Conservation (phyloP, 805 yeast genomes). For the Kluyveromyces starmeri region DNA sequence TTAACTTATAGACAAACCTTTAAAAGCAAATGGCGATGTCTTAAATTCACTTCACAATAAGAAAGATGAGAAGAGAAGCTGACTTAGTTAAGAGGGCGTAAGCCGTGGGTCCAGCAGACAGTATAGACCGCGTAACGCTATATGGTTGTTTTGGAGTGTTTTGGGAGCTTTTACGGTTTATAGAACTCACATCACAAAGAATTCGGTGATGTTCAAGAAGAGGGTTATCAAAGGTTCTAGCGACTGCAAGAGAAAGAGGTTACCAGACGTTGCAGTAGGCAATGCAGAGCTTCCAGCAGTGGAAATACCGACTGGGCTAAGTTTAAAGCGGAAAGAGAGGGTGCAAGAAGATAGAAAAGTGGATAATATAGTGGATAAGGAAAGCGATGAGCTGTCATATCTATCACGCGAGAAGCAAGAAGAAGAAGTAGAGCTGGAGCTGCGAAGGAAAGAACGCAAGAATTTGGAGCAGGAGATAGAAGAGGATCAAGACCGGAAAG, state of each 20-base stretch:
- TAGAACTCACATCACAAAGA: too few relatives aligned
- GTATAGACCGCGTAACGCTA: too few relatives aligned
- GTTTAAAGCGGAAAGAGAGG: not conserved
- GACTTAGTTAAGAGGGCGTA: too few relatives aligned
- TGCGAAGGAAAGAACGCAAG: conserved; percentile 4
- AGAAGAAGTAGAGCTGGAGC: not conserved
- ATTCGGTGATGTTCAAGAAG: conserved; percentile 25
- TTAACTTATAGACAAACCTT: too few relatives aligned
- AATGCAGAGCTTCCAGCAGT: not conserved
- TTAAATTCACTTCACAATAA: too few relatives aligned
- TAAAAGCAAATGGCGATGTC: too few relatives aligned
- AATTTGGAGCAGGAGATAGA: conserved; percentile 1
- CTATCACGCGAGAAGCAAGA: not conserved
- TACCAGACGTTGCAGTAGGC: not conserved
- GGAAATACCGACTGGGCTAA: not conserved
- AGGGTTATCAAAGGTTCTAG: conserved; percentile 10
- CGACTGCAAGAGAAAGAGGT: conserved; percentile 9
- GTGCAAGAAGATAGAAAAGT: not conserved
- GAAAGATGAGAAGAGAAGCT: too few relatives aligned
- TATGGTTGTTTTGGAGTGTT: too few relatives aligned
- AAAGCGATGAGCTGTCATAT: not conserved
- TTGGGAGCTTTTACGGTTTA: too few relatives aligned
- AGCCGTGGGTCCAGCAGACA: too few relatives aligned
- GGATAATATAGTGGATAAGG: not conserved
- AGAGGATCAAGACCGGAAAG: not conserved